Conservation (phyloP, 352 stramenopile species). For the Blastocystis sp. region DNA sequence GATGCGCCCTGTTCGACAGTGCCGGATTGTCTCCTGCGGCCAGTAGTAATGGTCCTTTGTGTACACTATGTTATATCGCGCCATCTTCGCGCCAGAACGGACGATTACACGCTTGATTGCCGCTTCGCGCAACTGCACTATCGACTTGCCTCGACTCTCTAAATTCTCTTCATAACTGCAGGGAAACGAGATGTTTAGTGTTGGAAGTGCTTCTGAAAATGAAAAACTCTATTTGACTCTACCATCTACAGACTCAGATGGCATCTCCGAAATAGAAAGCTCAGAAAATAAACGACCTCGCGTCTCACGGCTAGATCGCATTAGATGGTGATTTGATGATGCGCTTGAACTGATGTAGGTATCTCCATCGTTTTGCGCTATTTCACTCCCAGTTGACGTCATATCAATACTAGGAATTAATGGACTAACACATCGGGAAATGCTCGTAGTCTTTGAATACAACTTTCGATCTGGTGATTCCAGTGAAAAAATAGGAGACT, state of each 20-base stretch:
- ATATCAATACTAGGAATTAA: not conserved
- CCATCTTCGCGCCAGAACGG: not conserved
- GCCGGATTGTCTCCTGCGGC: slow-evolving; percentile 51
- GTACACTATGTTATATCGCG: slow-evolving; percentile 34
- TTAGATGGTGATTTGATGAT: not conserved
- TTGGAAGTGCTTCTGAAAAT: not conserved
- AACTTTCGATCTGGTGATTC: not conserved
- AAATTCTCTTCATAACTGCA: slow-evolving; percentile 33
- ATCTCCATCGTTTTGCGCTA: not conserved
- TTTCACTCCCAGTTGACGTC: not conserved
- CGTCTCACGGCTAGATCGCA: not conserved
- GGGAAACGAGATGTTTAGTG: slow-evolving; percentile 28
- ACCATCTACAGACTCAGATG: not conserved
- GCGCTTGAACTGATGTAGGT: not conserved
- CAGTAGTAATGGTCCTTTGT: slow-evolving; percentile 18
- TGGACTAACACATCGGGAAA: not conserved
- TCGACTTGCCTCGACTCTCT: not conserved
- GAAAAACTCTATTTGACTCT: not conserved
- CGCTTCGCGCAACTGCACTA: slow-evolving; percentile 2
- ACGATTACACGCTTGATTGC: slow-evolving; percentile 51
- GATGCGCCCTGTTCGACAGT: slow-evolving; percentile 59
- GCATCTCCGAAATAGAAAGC: slow-evolving; percentile 54
- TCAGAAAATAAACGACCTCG: slow-evolving; percentile 41
- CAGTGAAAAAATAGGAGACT: not conserved
- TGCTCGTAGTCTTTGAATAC: not conserved